Base-by-base conservation (phyloP, 805 yeast genomes). In the Lachancea mirantina region DNA sequence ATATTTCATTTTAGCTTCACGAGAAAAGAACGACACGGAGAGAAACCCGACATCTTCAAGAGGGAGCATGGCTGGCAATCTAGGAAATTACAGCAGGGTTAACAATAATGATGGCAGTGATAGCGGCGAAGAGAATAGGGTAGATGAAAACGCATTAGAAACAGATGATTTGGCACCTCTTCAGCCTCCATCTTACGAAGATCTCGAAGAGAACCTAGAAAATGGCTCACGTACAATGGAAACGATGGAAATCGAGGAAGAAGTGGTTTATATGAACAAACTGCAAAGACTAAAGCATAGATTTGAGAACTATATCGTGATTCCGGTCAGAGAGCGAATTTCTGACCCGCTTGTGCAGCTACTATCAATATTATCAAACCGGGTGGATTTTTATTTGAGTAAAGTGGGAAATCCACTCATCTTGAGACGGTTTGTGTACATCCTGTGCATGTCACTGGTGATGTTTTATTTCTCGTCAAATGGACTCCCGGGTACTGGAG, bases 381-480 rank as follows among this genome's bases (percentile, higher is more conserved):
- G 68, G 32, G 60, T 74, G 33, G 95, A 88, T 45, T 57, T 62
- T 19, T 56, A 66, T 17, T 57, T 89, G 8, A 64, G 76, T 13
- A 71, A 72, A 39, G 45, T 83, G n/a, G 95, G 96, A 4, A 85
- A 88, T 50, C 96, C 96, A 4, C 58, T 85, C 29, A 80, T 89
- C 17, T 75, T 88, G 17, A 80, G 82, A 45, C 64, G 97, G 25
- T 64, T 88, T 23, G 55, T 83, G 3, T 84, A 84, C 47, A 82
- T 89, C 8, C 47, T 77, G 2, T 50, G 78, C 29, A 72, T 84
- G 43, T 72, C 84, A n/a, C 38, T 61, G 0, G 46, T 78, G 4
- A 61, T 84, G 4, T 77, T 76, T 43, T 45, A 72, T 15, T 64
- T 83, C 2, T 67, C 85, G 6, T 55, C 72, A 21, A 68, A 78